Evolutionary conservation across 495 filamentous ascomycete species (phyloP).

Genomic region (Xylaria scruposa): DNA sequence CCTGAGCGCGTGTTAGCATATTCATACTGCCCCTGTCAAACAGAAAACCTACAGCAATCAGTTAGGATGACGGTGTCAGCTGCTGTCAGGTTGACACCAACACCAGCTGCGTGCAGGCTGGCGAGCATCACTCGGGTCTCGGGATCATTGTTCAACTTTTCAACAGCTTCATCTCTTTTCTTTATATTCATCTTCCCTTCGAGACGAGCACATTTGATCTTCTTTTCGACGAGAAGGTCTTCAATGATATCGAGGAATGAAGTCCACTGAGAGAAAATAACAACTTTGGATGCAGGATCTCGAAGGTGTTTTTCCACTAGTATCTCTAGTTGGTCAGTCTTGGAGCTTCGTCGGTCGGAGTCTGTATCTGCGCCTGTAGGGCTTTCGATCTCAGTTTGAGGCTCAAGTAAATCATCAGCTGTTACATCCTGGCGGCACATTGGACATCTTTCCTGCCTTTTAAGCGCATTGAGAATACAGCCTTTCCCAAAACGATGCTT

Average conservation of each 20-base stretch:
- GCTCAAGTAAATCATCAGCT: constrained; percentile 65
- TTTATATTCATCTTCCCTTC: constrained; percentile 79
- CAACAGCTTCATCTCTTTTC: constrained; percentile 73
- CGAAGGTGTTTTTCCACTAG: constrained; percentile 76
- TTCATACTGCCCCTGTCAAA: background rate
- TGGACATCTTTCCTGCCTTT: constrained; percentile 82
- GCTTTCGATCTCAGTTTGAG: constrained; percentile 57
- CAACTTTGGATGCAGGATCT: constrained; percentile 75
- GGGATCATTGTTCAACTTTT: constrained; percentile 69
- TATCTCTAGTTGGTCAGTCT: constrained; percentile 81
- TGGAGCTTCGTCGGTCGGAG: constrained; percentile 72
- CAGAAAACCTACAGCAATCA: constrained; percentile 65
- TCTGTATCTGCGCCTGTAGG: constrained; percentile 60
- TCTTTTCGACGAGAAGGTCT: constrained; percentile 66
- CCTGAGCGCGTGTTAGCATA: constrained; percentile 44
- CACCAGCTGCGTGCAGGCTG: constrained; percentile 79
- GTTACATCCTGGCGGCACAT: constrained; percentile 83
- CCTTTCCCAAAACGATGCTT: constrained; percentile 79
- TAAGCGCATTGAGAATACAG: constrained; percentile 82
- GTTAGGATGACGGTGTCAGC: constrained; percentile 86
- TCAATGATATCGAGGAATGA: constrained; percentile 83
- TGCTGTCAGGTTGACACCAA: constrained; percentile 87
- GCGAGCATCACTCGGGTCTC: constrained; percentile 81
- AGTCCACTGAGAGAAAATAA: constrained; percentile 96
- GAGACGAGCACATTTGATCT: constrained; percentile 74